Evolutionary conservation across 1,284 basidiomycete species (phyloP).

Genomic region (Agroathelia rolfsii): DNA sequence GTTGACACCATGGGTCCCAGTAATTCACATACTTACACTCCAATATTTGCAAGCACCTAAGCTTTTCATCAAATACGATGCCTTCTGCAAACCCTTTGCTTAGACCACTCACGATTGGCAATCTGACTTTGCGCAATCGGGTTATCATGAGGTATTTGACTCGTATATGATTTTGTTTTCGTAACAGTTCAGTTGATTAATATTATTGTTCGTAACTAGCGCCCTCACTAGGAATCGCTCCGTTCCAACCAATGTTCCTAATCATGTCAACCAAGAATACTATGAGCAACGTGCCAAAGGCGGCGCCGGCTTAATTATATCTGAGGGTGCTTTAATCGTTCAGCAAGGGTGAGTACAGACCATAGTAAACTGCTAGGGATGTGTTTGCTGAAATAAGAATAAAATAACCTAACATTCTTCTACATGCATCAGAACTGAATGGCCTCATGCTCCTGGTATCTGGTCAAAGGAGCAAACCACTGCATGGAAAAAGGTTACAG

Average conservation of each 20-base stretch:
- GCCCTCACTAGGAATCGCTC: constrained; percentile 24
- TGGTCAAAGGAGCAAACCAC: constrained; percentile 23
- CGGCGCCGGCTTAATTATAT: constrained; percentile 32
- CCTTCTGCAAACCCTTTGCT: constrained; percentile 1
- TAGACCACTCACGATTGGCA: constrained; percentile 4
- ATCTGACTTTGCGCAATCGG: constrained; percentile 15
- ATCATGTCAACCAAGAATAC: constrained; percentile 30
- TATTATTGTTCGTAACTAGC: no score
- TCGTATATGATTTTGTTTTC: constrained; percentile 22
- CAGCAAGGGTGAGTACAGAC: constrained; percentile 27
- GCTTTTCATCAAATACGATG: no score
- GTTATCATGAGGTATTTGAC: constrained; percentile 25
- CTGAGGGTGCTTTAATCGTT: constrained; percentile 30
- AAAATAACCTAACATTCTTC: constrained; percentile 19
- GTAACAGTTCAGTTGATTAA: constrained; percentile 29
- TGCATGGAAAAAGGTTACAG: constrained; percentile 28
- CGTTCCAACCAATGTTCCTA: constrained; percentile 21
- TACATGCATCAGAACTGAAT: constrained; percentile 19
- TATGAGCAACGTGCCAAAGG: constrained; percentile 33
- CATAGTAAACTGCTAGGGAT: no score
- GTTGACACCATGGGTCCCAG: no score
- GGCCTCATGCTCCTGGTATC: constrained; percentile 24
- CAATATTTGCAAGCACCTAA: no score
- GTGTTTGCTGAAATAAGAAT: constrained; percentile 8
- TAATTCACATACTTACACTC: no score